phyloP scores from a whole-genome alignment of 495 filamentous ascomycete species.

The Hamigera avellanea region DNA sequence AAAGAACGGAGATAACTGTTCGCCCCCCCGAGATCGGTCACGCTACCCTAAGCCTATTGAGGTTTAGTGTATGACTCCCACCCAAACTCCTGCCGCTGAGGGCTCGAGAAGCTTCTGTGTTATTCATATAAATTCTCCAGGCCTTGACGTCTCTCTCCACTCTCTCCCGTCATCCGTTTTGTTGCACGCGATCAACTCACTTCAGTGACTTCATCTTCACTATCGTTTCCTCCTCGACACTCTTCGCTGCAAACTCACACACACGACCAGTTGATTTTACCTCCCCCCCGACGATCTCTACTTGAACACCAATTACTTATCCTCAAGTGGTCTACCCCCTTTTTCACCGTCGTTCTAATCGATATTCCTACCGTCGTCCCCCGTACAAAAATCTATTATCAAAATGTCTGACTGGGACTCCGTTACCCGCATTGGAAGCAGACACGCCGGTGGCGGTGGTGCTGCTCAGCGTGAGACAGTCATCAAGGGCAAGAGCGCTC shows the following conservation, averaged over 20 bases:
- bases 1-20: no score
- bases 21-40: no score
- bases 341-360: no score
- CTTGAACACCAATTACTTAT: not conserved
- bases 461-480: slow-evolving; percentile 66
- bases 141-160: slow-evolving; percentile 15
- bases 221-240: slow-evolving; percentile 3
- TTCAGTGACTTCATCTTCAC: no score
- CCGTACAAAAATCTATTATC: slow-evolving; percentile 4
- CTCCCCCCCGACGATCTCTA: slow-evolving; percentile 2
- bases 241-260: slow-evolving; percentile 1
- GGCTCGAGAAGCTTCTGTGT: slow-evolving; percentile 37
- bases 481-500: slow-evolving; percentile 70
- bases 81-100: not conserved
- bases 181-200: slow-evolving; percentile 19
- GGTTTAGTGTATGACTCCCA: not conserved
- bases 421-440: slow-evolving; percentile 88
- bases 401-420: slow-evolving; percentile 67
- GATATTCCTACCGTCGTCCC: no score
- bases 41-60: not conserved
- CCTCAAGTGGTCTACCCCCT: not conserved
- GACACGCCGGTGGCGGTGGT: slow-evolving; percentile 51
- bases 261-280: not conserved
- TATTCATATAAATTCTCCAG: slow-evolving; percentile 27
- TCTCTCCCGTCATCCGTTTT: slow-evolving; percentile 4